Evolutionary conservation across 345 rosid genomes (phyloP).

Genomic region (Lepidium africanum): DNA sequence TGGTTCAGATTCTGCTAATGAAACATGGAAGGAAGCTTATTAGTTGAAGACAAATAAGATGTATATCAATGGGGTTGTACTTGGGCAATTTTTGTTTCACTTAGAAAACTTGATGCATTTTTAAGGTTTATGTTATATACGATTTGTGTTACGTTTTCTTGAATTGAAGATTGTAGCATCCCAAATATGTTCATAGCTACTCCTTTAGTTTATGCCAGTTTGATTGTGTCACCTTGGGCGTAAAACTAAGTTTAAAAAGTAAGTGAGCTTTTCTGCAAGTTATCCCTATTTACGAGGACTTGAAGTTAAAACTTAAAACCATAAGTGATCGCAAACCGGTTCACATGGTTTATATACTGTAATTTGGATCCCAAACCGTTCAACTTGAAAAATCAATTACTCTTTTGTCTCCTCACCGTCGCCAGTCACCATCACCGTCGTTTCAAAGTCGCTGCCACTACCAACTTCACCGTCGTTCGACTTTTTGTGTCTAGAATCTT

Average conservation of each 20-base stretch:
- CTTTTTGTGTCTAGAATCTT: background rate
- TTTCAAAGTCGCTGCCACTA: background rate
- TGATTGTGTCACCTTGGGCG: background rate
- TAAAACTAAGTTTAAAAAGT: background rate
- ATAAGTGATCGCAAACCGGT: background rate
- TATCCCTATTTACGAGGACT: background rate
- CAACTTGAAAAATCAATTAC: background rate
- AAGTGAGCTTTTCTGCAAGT: background rate
- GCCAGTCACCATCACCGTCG: background rate
- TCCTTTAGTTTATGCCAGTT: background rate
- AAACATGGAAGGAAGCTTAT: conserved; percentile 6
- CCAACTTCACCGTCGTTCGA: background rate
- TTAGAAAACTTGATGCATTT: background rate
- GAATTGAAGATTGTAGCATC: background rate
- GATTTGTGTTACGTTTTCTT: background rate
- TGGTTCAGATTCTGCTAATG: background rate
- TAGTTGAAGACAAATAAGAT: background rate
- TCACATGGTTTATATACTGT: background rate
- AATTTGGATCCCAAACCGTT: background rate
- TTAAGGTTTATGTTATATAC: background rate
- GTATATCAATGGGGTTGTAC: conserved; percentile 3
- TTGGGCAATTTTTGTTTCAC: background rate
- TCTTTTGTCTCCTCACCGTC: background rate
- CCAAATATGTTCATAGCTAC: background rate
- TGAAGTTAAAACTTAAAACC: background rate